Conservation (phyloP, 2,329 filamentous ascomycete species). For the Alternaria brassicae region DNA sequence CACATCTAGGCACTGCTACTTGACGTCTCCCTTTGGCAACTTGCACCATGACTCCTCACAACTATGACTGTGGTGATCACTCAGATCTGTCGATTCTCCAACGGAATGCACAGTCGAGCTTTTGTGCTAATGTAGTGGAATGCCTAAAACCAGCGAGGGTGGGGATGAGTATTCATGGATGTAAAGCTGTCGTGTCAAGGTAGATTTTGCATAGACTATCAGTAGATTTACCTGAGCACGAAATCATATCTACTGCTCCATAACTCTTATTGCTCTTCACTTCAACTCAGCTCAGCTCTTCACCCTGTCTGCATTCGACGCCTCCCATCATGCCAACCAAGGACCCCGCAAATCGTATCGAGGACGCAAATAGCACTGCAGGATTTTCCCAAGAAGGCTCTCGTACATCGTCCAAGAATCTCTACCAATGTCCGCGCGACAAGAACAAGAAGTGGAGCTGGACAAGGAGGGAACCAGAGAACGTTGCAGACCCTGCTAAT, state of each 20-base stretch:
- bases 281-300: background rate
- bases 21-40: background rate
- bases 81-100: background rate
- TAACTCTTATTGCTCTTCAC: background rate
- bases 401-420: slow-evolving; percentile 25
- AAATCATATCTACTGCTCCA: background rate
- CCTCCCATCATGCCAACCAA: slow-evolving; percentile 2
- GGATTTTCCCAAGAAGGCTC: slow-evolving; percentile 21
- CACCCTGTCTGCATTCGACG: background rate
- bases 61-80: background rate
- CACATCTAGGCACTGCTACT: slow-evolving; percentile 8
- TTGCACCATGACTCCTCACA: background rate
- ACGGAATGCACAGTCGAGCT: background rate
- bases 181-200: slow-evolving; percentile 1
- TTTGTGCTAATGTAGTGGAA: background rate
- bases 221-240: background rate
- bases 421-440: slow-evolving; percentile 35
- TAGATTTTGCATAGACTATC: background rate
- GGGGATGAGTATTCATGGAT: background rate
- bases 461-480: slow-evolving; percentile 34
- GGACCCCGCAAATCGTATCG: slow-evolving; percentile 9
- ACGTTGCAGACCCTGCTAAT: slow-evolving; percentile 55
- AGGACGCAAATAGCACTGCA: background rate
- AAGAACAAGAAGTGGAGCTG: slow-evolving; percentile 37
- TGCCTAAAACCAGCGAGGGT: background rate